These are phyloP conservation scores for Cladosporium velox DNA, from an alignment of 2,329 filamentous ascomycete species.

Conservation along the genomic window DNA sequence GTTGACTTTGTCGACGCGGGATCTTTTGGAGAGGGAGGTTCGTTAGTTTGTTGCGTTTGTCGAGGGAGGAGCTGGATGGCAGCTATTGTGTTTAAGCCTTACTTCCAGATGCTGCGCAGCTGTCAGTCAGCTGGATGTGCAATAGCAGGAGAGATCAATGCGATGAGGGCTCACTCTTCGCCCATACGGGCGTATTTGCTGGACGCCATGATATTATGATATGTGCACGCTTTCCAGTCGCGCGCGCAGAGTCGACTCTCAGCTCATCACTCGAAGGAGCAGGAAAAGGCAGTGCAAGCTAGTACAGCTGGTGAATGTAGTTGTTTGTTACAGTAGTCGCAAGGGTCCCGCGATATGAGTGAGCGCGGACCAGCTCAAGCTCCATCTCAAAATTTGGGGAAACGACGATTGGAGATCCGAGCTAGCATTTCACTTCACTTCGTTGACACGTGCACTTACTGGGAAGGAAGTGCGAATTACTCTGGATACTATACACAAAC, in stretches of 20 bases:
- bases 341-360: constrained; percentile 8
- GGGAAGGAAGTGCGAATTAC: background rate
- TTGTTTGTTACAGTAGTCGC: background rate
- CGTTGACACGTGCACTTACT: background rate
- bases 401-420: constrained; percentile 13
- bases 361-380: constrained; percentile 5
- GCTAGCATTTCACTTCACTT: constrained; percentile 9
- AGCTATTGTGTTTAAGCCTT: constrained; percentile 51
- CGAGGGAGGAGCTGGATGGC: background rate
- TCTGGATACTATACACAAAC: background rate
- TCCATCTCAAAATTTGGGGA: constrained; percentile 17
- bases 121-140: constrained; percentile 35
- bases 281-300: background rate
- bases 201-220: constrained; percentile 49
- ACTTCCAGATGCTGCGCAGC: constrained; percentile 82
- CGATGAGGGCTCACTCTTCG: constrained; percentile 65
- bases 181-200: constrained; percentile 69
- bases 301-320: background rate
- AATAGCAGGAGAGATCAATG: constrained; percentile 23
- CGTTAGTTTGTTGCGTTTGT: background rate
- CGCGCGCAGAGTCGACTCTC: constrained; percentile 26
- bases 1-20: constrained; percentile 95
- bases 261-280: constrained; percentile 30
- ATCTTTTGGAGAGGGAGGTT: constrained; percentile 59
- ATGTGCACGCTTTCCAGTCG: constrained; percentile 24